Evolutionary conservation across 2,329 filamentous ascomycete species (phyloP).

Genomic region (Trichoderma oligosporum): DNA sequence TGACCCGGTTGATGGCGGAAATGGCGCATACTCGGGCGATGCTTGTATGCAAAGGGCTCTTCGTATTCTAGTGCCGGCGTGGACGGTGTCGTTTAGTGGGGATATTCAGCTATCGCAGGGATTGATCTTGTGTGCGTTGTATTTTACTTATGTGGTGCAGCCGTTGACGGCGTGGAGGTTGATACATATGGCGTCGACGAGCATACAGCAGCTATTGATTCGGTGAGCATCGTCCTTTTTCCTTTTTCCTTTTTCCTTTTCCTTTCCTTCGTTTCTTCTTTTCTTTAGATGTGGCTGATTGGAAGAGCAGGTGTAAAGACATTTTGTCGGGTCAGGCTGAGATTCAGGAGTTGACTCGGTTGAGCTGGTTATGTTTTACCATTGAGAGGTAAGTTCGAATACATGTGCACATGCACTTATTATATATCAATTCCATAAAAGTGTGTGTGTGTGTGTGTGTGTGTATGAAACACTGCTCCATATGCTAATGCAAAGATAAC

Average conservation of each 20-base stretch:
- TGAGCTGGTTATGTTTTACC: constrained; percentile 28
- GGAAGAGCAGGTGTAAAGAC: constrained; percentile 10
- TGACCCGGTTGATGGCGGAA: constrained; percentile 4
- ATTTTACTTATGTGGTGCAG: constrained; percentile 22
- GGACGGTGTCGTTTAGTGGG: constrained; percentile 20
- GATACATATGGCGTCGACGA: constrained; percentile 25
- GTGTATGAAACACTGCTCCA: too few species aligned
- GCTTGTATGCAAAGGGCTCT: constrained; percentile 17
- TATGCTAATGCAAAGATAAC: background rate
- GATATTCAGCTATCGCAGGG: constrained; percentile 19
- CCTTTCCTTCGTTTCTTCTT: background rate
- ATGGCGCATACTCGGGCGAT: constrained; percentile 16
- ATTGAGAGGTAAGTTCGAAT: constrained; percentile 25
- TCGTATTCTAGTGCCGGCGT: constrained; percentile 20
- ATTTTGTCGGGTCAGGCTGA: constrained; percentile 16
- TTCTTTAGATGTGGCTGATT: background rate
- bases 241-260: too few species aligned
- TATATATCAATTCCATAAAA: too few species aligned
- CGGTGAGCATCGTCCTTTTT: too few species aligned
- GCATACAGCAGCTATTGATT: constrained; percentile 23
- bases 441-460: too few species aligned
- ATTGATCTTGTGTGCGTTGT: constrained; percentile 21
- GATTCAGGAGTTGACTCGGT: constrained; percentile 23
- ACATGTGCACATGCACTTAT: too few species aligned
- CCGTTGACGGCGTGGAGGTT: constrained; percentile 24